Base-by-base conservation (phyloP, 2,329 filamentous ascomycete genomes). In the Stemphylium beticola region DNA sequence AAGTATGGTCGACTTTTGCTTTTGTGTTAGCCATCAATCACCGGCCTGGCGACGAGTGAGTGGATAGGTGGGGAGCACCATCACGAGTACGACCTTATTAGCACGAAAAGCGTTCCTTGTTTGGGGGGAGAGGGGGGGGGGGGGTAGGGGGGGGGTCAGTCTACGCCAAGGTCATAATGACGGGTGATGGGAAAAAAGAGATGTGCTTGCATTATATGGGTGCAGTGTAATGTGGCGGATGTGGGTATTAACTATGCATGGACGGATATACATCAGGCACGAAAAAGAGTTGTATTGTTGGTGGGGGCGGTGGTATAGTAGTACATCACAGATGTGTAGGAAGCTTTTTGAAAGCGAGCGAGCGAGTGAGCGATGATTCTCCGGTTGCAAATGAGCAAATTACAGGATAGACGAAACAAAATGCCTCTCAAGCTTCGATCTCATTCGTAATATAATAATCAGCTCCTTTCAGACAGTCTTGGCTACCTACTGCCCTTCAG, bases 401-500 rank as follows among this genome's bases (percentile, higher is more conserved):
- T 50, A 55, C 50, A 55, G 51, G 33, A 50, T 57, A 57, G 51
- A 57, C 29, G 51, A 57, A 50, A 54, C 37, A 54, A 34, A 17
- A 37, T 32, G 31, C 33, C 33, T 49, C 41, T 12, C 31, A 39
- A 34, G 20, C n/a, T n/a, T 15, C 18, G 20, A 15, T 31, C 18
- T 26, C 12, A 20, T 4, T 38, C 3, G 4, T 33, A n/a, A 43
- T 38, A n/a, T 26, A 33, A 17, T 15, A 14, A 24, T 32, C 11
- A 20, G 32, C 15, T 36, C 20, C 8, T 33, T 33, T 15, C 29
- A n/a, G 2, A 17, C 3, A 15, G 29, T 8, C 14, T 2, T 6
- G 9, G 17, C 6, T 10, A 7, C 2, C 24, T 44, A 55, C 22
- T 55, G 47, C 6, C 74, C 80, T 64, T 85, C 83, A 34, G 82